Conservation (phyloP, 306 rosid genomes). For the Cyamopsis tetragonoloba region DNA sequence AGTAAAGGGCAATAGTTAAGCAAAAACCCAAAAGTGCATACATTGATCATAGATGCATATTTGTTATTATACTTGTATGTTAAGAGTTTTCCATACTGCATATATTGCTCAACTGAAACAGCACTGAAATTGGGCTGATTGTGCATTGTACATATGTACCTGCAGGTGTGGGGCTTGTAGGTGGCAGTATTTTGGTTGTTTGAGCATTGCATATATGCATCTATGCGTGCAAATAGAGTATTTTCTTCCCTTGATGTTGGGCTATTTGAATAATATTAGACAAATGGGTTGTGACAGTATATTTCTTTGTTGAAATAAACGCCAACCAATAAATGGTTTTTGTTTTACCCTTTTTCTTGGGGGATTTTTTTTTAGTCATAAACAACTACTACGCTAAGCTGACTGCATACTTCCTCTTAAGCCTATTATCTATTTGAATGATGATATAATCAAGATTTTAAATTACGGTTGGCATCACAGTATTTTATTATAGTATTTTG, state of each 20-base stretch:
- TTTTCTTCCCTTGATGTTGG: slow-evolving; percentile 20
- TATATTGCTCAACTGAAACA: neutral
- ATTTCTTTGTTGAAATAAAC: neutral
- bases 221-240: neutral
- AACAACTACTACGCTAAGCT: neutral
- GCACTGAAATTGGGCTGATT: neutral
- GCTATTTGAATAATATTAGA: slow-evolving; percentile 12
- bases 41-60: slow-evolving; percentile 13
- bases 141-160: neutral
- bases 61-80: neutral
- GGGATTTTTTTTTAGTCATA: neutral
- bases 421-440: neutral
- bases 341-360: neutral
- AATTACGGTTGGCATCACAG: no score
- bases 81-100: neutral
- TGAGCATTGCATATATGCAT: neutral
- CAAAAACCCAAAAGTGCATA: no score
- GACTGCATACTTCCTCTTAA: neutral
- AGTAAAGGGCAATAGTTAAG: no score
- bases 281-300: neutral
- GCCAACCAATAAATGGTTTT: neutral
- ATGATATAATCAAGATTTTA: no score
- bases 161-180: neutral
- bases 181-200: neutral
- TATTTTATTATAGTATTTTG: no score